Percentiles rank a stretch among this genome's conserved stretches.
Conservation (phyloP, 1,139 yeast genomes). For the Yamadazyma siamensis region DNA sequence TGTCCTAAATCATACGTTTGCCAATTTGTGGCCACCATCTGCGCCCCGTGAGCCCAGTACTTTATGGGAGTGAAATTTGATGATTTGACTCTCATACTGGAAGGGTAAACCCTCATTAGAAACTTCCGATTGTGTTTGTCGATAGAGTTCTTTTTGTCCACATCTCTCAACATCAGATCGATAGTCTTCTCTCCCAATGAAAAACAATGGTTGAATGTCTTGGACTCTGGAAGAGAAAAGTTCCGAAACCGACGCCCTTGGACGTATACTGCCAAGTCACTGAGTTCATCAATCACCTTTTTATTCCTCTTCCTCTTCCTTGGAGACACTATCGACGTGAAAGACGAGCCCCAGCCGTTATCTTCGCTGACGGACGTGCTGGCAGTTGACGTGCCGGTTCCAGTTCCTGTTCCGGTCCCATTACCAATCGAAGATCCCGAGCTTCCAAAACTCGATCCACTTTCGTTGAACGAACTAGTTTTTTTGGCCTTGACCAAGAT, state of each 20-base stretch:
- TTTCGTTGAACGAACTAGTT: constrained; percentile 31
- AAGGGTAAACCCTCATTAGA: constrained; percentile 85
- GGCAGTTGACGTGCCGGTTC: constrained; percentile 24
- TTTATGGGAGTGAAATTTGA: constrained; percentile 75
- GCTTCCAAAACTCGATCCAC: no score
- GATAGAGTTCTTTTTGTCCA: constrained; percentile 47
- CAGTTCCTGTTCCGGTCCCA: neutral
- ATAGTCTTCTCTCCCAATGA: constrained; percentile 77
- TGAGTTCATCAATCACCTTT: constrained; percentile 44
- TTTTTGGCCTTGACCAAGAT: constrained; percentile 76
- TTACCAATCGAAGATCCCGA: no score
- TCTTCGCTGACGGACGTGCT: constrained; percentile 52
- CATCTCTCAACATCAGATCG: constrained; percentile 61
- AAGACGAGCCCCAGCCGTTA: constrained; percentile 14
- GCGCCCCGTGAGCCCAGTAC: constrained; percentile 84
- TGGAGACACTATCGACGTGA: constrained; percentile 16
- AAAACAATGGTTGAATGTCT: constrained; percentile 76
- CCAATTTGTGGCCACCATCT: constrained; percentile 97
- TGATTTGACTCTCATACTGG: constrained; percentile 70
- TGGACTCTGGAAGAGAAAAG: constrained; percentile 84
- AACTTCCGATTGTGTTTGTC: constrained; percentile 74
- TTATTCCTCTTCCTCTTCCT: constrained; percentile 21
- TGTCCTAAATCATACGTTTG: constrained; percentile 89
- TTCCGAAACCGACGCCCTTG: constrained; percentile 78
- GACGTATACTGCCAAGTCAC: constrained; percentile 61